Percentiles rank a stretch among this genome's conserved stretches.
phyloP scores from a whole-genome alignment of 129 eudicot species.

The Sambucus nigra region DNA sequence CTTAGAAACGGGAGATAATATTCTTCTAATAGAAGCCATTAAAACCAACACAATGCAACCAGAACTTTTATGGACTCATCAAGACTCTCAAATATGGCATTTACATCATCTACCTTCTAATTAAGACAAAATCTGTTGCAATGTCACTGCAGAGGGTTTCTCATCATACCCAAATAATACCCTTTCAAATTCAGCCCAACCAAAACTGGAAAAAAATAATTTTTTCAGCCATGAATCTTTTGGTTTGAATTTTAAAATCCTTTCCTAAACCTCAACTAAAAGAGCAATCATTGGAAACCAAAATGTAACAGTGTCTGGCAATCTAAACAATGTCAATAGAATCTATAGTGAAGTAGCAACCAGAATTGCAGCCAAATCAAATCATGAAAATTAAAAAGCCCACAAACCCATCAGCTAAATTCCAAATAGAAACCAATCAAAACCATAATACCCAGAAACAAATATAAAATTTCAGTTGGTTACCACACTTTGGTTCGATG shows the following conservation, averaged over 20 bases:
- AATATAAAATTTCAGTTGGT: slow-evolving; percentile 2
- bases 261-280: neutral
- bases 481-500: slow-evolving; percentile 16
- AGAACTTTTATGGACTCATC: neutral
- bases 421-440: neutral
- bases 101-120: neutral
- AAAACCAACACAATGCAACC: neutral
- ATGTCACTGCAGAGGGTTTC: slow-evolving; percentile 2
- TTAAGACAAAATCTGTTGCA: neutral
- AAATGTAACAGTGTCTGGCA: neutral
- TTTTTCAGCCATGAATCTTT: neutral
- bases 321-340: neutral
- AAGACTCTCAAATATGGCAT: too few species aligned
- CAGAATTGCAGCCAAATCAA: neutral
- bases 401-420: neutral
- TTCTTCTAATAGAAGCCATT: slow-evolving; percentile 79
- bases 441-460: neutral
- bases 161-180: neutral
- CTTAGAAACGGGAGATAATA: slow-evolving; percentile 68
- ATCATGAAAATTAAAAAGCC: slow-evolving; percentile 3
- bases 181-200: slow-evolving; percentile 3
- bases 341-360: neutral
- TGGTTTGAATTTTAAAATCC: neutral
- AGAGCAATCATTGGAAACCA: slow-evolving; percentile 7
- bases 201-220: neutral